phyloP scores from a whole-genome alignment of 164 flowering plant genomes.

The Vitis rupestris region DNA sequence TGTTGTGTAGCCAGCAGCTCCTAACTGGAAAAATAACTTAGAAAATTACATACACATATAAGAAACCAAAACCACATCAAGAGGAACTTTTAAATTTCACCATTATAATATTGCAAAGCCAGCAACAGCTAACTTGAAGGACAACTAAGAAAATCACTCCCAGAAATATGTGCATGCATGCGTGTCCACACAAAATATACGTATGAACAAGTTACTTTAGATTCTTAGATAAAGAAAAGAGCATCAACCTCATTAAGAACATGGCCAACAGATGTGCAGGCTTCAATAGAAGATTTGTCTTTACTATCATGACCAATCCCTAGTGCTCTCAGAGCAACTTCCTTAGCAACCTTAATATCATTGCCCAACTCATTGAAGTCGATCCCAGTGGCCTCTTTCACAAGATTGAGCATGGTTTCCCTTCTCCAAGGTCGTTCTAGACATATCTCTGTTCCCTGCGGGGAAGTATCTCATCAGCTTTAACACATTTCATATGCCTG shows the following conservation, averaged over 20 bases:
- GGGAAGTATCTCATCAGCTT: conserved; percentile 10
- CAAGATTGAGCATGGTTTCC: conserved; percentile 98
- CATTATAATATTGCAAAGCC: neutral
- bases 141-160: neutral
- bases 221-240: neutral
- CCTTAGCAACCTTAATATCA: conserved; percentile 71
- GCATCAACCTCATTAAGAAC: conserved; percentile 78
- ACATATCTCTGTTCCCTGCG: conserved; percentile 77
- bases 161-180: neutral
- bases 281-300: conserved; percentile 48
- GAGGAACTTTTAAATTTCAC: neutral
- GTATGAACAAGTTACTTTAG: too few relatives aligned
- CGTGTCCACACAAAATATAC: neutral
- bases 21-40: too few relatives aligned
- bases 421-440: conserved; percentile 95
- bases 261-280: conserved; percentile 81
- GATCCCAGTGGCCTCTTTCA: conserved; percentile 81
- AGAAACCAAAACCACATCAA: neutral
- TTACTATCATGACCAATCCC: conserved; percentile 36
- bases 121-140: neutral
- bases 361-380: conserved; percentile 63
- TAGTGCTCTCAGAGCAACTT: conserved; percentile 42
- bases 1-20: too few relatives aligned
- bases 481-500: neutral
- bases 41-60: too few relatives aligned